A percentile compares a stretch with the other conserved stretches of the same genome.
phyloP scores from a whole-genome alignment of 2,329 filamentous ascomycete genomes.

The Trichoderma koningiopsis region DNA sequence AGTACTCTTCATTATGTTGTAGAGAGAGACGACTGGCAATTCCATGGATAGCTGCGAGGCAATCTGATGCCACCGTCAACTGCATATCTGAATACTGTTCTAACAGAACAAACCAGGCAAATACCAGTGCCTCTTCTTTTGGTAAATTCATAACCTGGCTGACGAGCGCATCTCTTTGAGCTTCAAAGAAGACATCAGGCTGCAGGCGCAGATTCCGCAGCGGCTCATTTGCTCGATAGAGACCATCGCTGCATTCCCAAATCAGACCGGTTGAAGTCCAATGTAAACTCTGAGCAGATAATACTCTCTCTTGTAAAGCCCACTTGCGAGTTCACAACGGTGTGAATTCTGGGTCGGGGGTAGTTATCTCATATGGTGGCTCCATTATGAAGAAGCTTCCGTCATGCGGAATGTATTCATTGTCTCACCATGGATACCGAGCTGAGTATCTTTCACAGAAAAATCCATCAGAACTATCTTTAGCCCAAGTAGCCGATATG shows the following conservation, averaged over 20 bases:
- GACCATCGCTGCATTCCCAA: neutral
- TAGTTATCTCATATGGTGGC: too few species aligned
- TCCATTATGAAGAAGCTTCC: too few species aligned
- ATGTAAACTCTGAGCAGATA: neutral
- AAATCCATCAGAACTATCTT: too few species aligned
- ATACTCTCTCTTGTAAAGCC: neutral
- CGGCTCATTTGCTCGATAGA: neutral
- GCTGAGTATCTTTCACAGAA: too few species aligned
- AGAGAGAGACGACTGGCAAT: neutral
- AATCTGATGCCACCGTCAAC: neutral
- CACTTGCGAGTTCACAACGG: neutral
- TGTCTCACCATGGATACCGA: too few species aligned
- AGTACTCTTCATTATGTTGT: neutral
- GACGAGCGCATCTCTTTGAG: neutral
- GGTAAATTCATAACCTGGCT: neutral
- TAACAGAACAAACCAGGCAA: neutral
- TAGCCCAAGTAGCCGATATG: too few species aligned
- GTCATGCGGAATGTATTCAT: too few species aligned
- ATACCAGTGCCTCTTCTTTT: neutral
- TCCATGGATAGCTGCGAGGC: neutral
- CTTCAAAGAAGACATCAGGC: neutral
- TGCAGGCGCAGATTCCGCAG: neutral
- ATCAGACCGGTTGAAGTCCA: neutral
- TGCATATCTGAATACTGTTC: neutral
- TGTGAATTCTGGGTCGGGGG: neutral